A percentile compares a stretch with the other conserved stretches of the same genome.
Conservation (phyloP, 75 land plant genomes). For the Pinus taeda region DNA sequence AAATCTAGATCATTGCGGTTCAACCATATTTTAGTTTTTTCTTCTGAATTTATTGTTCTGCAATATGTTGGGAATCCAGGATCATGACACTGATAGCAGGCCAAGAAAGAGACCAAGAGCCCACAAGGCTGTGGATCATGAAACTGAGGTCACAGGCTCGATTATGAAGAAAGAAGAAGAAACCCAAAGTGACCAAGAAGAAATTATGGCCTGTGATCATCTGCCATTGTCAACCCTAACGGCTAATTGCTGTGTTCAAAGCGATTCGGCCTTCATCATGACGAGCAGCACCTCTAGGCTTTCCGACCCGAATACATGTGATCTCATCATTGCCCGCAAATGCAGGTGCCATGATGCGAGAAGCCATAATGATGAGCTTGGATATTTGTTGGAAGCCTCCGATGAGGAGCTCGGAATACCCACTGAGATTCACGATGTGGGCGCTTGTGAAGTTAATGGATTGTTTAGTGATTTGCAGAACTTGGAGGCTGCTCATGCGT, state of each 20-base stretch:
- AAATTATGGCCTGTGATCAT: not conserved
- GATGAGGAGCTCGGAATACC: conserved; percentile 10
- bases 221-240: no score
- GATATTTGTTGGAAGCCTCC: conserved; percentile 2
- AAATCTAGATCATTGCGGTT: no score
- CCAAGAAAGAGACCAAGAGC: no score
- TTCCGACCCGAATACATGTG: not conserved
- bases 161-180: not conserved
- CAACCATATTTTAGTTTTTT: no score
- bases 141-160: not conserved
- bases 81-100: no score
- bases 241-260: conserved; percentile 3
- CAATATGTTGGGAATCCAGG: no score
- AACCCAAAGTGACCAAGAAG: not conserved
- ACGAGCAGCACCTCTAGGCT: conserved; percentile 1
- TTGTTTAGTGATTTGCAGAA: not conserved
- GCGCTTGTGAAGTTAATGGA: not conserved
- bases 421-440: not conserved
- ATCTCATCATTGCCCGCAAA: not conserved
- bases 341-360: not conserved
- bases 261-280: conserved; percentile 8
- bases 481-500: not conserved
- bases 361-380: not conserved
- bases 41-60: no score
- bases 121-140: no score